phyloP scores from a whole-genome alignment of 345 rosid species.

The Aquilaria yunnanensis region DNA sequence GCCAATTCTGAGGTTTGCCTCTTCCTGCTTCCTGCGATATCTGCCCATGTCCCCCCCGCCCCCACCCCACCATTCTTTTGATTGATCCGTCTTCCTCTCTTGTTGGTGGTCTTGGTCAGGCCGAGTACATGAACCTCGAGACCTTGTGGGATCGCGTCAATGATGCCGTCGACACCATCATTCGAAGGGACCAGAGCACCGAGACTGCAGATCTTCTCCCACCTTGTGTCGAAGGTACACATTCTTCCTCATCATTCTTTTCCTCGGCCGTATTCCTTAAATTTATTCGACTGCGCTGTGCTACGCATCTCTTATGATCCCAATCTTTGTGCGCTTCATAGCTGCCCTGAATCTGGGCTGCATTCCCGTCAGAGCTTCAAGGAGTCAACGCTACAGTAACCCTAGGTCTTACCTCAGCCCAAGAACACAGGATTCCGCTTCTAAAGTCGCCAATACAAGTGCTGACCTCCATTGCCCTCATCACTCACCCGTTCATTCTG shows the following conservation, averaged over 20 bases:
- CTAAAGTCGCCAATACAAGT: conserved; percentile 27
- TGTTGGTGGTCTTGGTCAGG: conserved; percentile 29
- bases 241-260: neutral
- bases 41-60: too few species aligned
- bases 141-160: conserved; percentile 90
- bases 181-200: conserved; percentile 75
- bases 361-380: conserved; percentile 83
- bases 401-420: conserved; percentile 79
- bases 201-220: conserved; percentile 90
- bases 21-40: too few species aligned
- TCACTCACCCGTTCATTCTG: conserved; percentile 21
- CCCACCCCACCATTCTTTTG: neutral
- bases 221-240: conserved; percentile 95
- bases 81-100: neutral
- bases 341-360: conserved; percentile 97
- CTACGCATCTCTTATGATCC: neutral
- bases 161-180: conserved; percentile 88
- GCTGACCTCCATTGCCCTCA: conserved; percentile 32
- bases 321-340: conserved; percentile 21
- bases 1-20: conserved; percentile 85
- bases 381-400: conserved; percentile 90
- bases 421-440: conserved; percentile 45
- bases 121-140: conserved; percentile 65
- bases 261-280: conserved; percentile 14
- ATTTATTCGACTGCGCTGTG: conserved; percentile 6